Conservation (phyloP, 768 basidiomycete species). For the Suillus sp. region DNA sequence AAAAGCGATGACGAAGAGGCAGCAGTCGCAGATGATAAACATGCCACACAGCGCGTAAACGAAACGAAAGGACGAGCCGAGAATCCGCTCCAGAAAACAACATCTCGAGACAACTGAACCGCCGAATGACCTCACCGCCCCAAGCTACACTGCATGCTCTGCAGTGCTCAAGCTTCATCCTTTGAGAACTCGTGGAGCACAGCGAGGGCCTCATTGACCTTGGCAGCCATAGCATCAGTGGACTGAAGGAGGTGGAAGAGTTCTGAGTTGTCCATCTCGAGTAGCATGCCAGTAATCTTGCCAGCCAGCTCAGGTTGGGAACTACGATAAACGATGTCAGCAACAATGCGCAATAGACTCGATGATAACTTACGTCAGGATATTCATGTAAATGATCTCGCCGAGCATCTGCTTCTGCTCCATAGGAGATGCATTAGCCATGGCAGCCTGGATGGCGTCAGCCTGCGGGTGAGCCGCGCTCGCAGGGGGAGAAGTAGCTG, state of each 20-base stretch:
- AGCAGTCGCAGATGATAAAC: conserved; percentile 42
- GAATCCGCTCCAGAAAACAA: conserved; percentile 40
- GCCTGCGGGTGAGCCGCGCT: conserved; percentile 51
- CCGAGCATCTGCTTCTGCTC: conserved; percentile 99
- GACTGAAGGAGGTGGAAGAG: conserved; percentile 86
- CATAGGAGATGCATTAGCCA: conserved; percentile 60
- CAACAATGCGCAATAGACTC: conserved; percentile 9
- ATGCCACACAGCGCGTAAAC: conserved; percentile 37
- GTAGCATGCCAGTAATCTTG: conserved; percentile 98
- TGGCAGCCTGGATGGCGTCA: conserved; percentile 58
- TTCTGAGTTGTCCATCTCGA: conserved; percentile 98
- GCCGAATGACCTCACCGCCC: conserved; percentile 7
- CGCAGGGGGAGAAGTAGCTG: conserved; percentile 35
- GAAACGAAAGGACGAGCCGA: conserved; percentile 55
- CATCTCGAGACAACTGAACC: conserved; percentile 16
- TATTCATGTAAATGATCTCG: conserved; percentile 93
- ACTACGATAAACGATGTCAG: conserved; percentile 39
- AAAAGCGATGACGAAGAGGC: conserved; percentile 40
- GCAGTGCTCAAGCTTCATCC: conserved; percentile 27
- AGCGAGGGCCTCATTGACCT: conserved; percentile 88
- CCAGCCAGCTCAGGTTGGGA: conserved; percentile 92
- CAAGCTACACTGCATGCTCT: conserved; percentile 8
- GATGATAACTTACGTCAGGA: conserved; percentile 59
- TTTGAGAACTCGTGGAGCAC: conserved; percentile 85
- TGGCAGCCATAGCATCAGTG: conserved; percentile 79